These are phyloP conservation scores for Aspergillus vadensis DNA, from an alignment of 2,329 filamentous ascomycete genomes.

Conservation along the genomic window DNA sequence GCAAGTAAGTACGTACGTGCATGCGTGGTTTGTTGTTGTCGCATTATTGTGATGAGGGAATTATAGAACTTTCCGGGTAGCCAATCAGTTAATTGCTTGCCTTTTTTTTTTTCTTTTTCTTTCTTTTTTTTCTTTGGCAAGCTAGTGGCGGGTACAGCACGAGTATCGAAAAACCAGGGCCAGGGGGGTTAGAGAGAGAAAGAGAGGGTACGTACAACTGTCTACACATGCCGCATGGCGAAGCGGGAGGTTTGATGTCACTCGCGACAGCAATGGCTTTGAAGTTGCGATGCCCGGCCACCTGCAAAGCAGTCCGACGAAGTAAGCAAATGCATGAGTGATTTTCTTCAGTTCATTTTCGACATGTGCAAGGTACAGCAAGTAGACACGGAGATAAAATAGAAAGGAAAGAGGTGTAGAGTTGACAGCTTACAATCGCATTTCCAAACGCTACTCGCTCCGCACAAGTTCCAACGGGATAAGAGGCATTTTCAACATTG, in stretches of 20 bases:
- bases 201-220: constrained; percentile 65
- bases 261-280: constrained; percentile 84
- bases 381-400: not conserved
- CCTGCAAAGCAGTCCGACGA: constrained; percentile 27
- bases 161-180: not conserved
- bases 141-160: no score
- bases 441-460: constrained; percentile 86
- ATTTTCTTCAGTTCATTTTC: not conserved
- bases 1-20: not conserved
- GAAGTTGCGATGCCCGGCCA: constrained; percentile 58
- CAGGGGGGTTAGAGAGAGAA: not conserved
- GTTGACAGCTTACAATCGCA: constrained; percentile 60
- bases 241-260: constrained; percentile 66
- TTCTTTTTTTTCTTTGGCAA: no score
- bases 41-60: no score
- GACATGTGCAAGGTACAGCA: not conserved
- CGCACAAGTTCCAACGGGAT: constrained; percentile 93
- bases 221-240: constrained; percentile 93
- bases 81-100: not conserved
- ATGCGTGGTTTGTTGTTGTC: no score
- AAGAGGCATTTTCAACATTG: constrained; percentile 91
- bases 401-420: not conserved
- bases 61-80: not conserved
- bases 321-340: constrained; percentile 9
- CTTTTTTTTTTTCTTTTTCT: no score